phyloP scores from a whole-genome alignment of 2,329 filamentous ascomycete genomes.

The Colletotrichum navitas region DNA sequence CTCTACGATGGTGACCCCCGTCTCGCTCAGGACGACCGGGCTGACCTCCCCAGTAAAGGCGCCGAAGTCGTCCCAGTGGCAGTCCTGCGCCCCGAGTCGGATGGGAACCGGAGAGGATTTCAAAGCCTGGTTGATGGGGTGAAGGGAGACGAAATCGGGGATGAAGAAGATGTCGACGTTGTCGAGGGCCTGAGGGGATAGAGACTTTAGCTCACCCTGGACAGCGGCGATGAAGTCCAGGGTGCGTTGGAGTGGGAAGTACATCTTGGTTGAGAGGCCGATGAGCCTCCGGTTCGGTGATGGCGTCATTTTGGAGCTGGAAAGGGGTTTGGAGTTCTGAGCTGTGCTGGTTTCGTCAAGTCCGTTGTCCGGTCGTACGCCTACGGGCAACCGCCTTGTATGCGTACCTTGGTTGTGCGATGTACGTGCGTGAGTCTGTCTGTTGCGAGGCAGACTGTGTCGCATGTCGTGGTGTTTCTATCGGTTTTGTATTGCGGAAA shows the following conservation, averaged over 20 bases:
- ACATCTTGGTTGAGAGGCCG: conserved; percentile 83
- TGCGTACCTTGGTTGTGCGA: neutral
- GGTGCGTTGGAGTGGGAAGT: conserved; percentile 78
- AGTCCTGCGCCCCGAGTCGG: conserved; percentile 77
- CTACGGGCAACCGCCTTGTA: no score
- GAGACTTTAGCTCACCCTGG: conserved; percentile 59
- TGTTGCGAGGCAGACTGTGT: neutral
- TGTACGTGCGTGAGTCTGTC: neutral
- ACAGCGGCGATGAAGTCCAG: conserved; percentile 66
- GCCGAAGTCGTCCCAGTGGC: conserved; percentile 76
- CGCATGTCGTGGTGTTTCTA: conserved; percentile 3
- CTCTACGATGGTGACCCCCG: conserved; percentile 80
- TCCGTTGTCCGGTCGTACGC: neutral
- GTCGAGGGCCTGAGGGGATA: conserved; percentile 45
- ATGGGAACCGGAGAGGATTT: conserved; percentile 64
- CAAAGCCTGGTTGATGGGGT: conserved; percentile 63
- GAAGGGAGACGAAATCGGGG: conserved; percentile 80
- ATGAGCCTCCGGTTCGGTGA: conserved; percentile 67
- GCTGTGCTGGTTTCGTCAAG: neutral
- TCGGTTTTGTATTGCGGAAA: conserved; percentile 18
- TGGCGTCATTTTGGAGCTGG: conserved; percentile 17
- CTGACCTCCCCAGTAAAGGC: conserved; percentile 85
- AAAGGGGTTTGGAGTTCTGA: neutral
- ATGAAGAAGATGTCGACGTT: conserved; percentile 79
- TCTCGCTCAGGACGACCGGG: conserved; percentile 73